These are phyloP conservation scores for Fistulifera pelliculosa DNA, from an alignment of 108 stramenopile species.

Conservation along the genomic window DNA sequence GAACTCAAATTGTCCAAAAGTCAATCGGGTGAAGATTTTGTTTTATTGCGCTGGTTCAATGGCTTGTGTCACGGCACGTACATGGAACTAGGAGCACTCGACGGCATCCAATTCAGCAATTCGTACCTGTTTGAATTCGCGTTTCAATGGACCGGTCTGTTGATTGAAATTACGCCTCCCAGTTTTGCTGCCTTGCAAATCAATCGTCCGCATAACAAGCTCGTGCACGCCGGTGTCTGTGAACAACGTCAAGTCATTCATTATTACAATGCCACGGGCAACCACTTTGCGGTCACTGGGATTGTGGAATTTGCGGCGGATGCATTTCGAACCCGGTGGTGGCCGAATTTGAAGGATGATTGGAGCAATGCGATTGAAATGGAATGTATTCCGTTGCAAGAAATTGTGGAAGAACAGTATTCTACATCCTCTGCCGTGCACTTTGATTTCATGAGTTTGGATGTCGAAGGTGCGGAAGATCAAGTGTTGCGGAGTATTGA, in stretches of 20 bases:
- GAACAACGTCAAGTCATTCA: not conserved
- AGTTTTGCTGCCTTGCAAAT: constrained; percentile 5
- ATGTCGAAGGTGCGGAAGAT: constrained; percentile 28
- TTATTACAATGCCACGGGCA: not conserved
- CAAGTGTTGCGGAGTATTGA: constrained; percentile 46
- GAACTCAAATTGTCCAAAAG: not conserved
- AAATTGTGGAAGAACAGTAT: constrained; percentile 6
- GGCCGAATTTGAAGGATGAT: not conserved
- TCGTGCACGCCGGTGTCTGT: constrained; percentile 14
- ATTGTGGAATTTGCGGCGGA: constrained; percentile 13
- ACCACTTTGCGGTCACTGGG: constrained; percentile 7
- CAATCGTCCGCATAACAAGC: constrained; percentile 17
- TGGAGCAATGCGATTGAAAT: not conserved
- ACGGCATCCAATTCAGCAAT: constrained; percentile 23
- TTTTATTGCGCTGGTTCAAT: constrained; percentile 15
- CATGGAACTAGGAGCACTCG: constrained; percentile 32
- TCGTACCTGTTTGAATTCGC: constrained; percentile 20
- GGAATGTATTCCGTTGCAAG: constrained; percentile 5
- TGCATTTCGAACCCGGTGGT: constrained; percentile 1
- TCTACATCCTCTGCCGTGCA: not conserved
- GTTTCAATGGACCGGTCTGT: constrained; percentile 23
- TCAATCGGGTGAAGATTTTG: constrained; percentile 13
- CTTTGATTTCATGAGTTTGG: constrained; percentile 23
- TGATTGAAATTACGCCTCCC: constrained; percentile 9
- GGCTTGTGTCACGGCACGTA: constrained; percentile 24